These are phyloP conservation scores for Rhypophila decipiens DNA, from an alignment of 495 filamentous ascomycete species.

Conservation along the genomic window DNA sequence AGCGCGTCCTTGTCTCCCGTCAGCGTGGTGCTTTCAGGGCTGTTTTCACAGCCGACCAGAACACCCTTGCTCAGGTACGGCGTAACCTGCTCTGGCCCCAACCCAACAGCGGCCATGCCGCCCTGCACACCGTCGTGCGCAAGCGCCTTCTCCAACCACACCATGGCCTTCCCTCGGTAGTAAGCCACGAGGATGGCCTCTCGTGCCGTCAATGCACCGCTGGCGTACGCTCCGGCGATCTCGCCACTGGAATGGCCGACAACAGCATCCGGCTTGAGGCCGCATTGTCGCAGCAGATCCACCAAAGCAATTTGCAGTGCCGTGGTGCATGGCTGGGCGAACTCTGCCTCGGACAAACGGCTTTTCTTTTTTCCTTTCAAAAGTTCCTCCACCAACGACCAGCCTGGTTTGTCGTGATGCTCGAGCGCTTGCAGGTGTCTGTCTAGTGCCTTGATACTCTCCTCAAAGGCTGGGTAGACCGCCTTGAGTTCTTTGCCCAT, in stretches of 20 bases:
- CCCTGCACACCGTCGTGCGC: not conserved
- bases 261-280: constrained; percentile 37
- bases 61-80: not conserved
- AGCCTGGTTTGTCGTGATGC: constrained; percentile 12
- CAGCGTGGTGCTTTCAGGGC: not conserved
- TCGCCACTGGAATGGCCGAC: constrained; percentile 59
- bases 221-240: constrained; percentile 48
- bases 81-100: not conserved
- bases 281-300: constrained; percentile 35
- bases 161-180: not conserved
- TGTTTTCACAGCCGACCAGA: not conserved
- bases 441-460: not conserved
- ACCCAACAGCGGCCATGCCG: not conserved
- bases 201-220: constrained; percentile 4
- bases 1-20: not conserved
- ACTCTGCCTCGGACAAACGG: constrained; percentile 22
- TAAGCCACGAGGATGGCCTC: not conserved
- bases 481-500: constrained; percentile 12
- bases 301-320: constrained; percentile 45
- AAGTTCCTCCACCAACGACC: constrained; percentile 21
- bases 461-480: not conserved
- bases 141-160: not conserved
- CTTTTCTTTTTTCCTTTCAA: constrained; percentile 2
- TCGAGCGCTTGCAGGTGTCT: constrained; percentile 6
- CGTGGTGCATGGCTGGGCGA: constrained; percentile 45